Percentiles rank a stretch among this genome's conserved stretches.
Conservation (phyloP, 2,329 filamentous ascomycete species). For the Albifimbria verrucaria region DNA sequence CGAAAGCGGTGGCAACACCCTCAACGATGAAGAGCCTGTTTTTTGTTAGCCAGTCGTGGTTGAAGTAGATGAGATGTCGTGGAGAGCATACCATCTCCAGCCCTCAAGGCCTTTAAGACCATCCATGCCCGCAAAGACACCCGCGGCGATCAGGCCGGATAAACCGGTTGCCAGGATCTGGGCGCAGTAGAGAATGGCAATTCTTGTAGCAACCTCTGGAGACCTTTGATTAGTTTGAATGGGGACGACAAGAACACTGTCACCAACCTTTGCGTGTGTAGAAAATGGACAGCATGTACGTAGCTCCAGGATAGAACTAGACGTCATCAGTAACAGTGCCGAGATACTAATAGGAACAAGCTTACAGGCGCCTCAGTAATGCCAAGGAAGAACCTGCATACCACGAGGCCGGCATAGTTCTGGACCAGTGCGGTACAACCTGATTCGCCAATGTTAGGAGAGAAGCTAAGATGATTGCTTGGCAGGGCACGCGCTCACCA, state of each 20-base stretch:
- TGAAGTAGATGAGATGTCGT: not conserved
- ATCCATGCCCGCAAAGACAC: conserved; percentile 47
- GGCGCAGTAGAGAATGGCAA: conserved; percentile 56
- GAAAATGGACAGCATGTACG: conserved; percentile 30
- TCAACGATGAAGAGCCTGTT: conserved; percentile 45
- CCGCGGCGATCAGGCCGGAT: conserved; percentile 58
- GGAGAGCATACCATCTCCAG: conserved; percentile 52
- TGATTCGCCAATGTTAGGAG: conserved; percentile 1
- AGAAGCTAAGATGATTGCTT: not conserved
- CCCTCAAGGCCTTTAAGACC: conserved; percentile 51
- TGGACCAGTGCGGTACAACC: conserved; percentile 33
- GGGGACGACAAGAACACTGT: not conserved
- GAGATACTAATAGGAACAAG: not conserved
- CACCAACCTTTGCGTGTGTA: conserved; percentile 27
- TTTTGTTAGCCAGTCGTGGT: not conserved
- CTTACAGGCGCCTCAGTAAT: conserved; percentile 34
- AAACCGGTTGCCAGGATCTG: conserved; percentile 67
- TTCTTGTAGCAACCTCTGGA: conserved; percentile 61
- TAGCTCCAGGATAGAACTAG: conserved; percentile 36
- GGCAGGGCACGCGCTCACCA: conserved; percentile 13
- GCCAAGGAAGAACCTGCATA: conserved; percentile 34
- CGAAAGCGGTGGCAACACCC: conserved; percentile 40
- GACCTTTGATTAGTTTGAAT: conserved; percentile 25
- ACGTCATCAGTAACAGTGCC: not conserved
- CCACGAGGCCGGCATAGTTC: conserved; percentile 29